A percentile compares a stretch with the other conserved stretches of the same genome.
phyloP scores from a whole-genome alignment of 1,284 basidiomycete species.

The Bondarzewia mesenterica region DNA sequence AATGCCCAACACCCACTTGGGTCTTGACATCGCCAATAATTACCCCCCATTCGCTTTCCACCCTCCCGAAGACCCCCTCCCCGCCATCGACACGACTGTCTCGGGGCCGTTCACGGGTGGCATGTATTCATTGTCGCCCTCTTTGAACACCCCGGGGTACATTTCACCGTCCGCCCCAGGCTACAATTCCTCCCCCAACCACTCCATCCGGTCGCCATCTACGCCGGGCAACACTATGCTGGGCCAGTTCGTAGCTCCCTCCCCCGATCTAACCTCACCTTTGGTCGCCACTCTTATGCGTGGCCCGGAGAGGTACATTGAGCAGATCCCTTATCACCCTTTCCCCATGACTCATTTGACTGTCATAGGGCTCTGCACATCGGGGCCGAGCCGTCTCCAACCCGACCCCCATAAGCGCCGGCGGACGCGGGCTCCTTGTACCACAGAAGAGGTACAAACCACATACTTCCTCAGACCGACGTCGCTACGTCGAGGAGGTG shows the following conservation, averaged over 20 bases:
- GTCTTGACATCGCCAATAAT: background rate
- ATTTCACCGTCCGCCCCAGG: background rate
- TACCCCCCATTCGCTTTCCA: background rate
- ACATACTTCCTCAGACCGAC: constrained; percentile 63
- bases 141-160: background rate
- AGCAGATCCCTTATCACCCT: background rate
- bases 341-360: background rate
- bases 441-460: constrained; percentile 65
- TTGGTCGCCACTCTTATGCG: too few species aligned
- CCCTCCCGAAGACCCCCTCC: background rate
- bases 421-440: constrained; percentile 23
- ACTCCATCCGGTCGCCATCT: background rate
- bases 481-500: constrained; percentile 65
- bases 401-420: background rate
- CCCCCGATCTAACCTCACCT: background rate
- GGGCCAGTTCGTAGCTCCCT: background rate
- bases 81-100: background rate
- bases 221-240: background rate
- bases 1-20: background rate
- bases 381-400: constrained; percentile 6
- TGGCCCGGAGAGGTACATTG: too few species aligned
- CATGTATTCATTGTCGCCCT: background rate
- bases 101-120: background rate
- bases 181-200: background rate
- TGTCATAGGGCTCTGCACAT: too few species aligned